phyloP scores from a whole-genome alignment of 2,329 filamentous ascomycete species.

The Penicillium psychrosexuale region DNA sequence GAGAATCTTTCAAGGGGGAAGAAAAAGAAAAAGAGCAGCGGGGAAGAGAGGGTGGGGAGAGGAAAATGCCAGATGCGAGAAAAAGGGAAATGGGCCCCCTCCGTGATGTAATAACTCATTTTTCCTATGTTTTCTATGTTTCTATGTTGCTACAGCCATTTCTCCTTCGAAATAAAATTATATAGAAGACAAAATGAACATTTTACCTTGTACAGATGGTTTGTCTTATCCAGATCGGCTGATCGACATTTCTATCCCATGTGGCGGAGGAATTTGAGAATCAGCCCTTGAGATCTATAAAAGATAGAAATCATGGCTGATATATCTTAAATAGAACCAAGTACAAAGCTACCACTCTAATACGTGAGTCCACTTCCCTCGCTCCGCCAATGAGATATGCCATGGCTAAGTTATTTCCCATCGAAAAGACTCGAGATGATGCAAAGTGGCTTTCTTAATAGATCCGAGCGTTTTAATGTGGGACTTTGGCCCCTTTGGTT shows the following conservation, averaged over 20 bases:
- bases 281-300: background rate
- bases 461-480: conserved; percentile 11
- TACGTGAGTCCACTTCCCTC: background rate
- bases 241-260: conserved; percentile 1
- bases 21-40: conserved; percentile 10
- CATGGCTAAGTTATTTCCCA: background rate
- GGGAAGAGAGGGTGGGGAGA: conserved; percentile 15
- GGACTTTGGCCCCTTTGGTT: background rate
- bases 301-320: background rate
- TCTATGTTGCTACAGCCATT: background rate
- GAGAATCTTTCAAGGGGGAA: background rate
- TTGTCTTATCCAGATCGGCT: background rate
- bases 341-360: background rate
- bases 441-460: conserved; percentile 10
- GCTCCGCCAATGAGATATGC: background rate
- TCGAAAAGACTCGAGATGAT: conserved; percentile 2
- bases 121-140: background rate
- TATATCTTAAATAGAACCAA: background rate
- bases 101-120: conserved; percentile 18
- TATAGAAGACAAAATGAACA: background rate
- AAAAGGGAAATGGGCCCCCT: conserved; percentile 4
- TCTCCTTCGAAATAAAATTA: background rate
- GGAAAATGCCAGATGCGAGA: conserved; percentile 11
- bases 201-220: background rate
- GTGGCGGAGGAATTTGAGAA: background rate